Evolutionary conservation across 306 rosid genomes (phyloP).

Genomic region (Medicago lupulina): DNA sequence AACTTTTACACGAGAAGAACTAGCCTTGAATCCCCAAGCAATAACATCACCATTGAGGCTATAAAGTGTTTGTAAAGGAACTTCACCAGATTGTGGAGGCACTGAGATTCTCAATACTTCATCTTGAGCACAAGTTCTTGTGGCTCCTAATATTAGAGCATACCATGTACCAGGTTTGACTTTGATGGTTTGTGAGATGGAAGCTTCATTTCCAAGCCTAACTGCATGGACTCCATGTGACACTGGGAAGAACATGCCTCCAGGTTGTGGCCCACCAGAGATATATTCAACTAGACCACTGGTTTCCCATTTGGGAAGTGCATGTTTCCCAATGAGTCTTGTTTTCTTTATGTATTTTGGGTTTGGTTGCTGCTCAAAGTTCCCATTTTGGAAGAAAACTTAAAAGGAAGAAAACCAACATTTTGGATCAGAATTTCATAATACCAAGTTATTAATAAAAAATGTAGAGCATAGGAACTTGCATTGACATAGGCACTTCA

Average conservation of each 20-base stretch:
- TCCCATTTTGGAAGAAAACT: constrained; percentile 76
- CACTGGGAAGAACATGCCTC: constrained; percentile 85
- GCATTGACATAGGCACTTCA: too few species aligned
- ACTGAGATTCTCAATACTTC: constrained; percentile 83
- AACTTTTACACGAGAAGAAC: constrained; percentile 49
- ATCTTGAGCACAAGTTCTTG: constrained; percentile 95
- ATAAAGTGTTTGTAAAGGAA: constrained; percentile 87
- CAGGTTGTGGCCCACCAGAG: constrained; percentile 92
- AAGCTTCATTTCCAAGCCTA: constrained; percentile 94
- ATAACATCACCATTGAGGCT: constrained; percentile 83
- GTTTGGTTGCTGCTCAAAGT: constrained; percentile 77
- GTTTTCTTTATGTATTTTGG: constrained; percentile 62
- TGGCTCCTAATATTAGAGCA: constrained; percentile 83
- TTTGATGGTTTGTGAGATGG: constrained; percentile 73
- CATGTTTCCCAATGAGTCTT: constrained; percentile 62
- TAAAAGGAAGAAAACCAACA: constrained; percentile 1
- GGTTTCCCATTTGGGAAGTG: constrained; percentile 87
- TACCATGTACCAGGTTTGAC: constrained; percentile 65
- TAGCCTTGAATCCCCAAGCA: constrained; percentile 78
- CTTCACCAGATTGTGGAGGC: constrained; percentile 72
- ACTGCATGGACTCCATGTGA: constrained; percentile 87
- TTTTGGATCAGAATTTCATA: not conserved
- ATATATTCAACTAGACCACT: constrained; percentile 86
- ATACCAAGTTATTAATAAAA: not conserved
- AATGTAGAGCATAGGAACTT: not conserved